Percentiles rank a stretch among this genome's conserved stretches.
These are phyloP conservation scores for Euphorbia pulcherrima DNA, from an alignment of 345 rosid genomes.

Conservation along the genomic window DNA sequence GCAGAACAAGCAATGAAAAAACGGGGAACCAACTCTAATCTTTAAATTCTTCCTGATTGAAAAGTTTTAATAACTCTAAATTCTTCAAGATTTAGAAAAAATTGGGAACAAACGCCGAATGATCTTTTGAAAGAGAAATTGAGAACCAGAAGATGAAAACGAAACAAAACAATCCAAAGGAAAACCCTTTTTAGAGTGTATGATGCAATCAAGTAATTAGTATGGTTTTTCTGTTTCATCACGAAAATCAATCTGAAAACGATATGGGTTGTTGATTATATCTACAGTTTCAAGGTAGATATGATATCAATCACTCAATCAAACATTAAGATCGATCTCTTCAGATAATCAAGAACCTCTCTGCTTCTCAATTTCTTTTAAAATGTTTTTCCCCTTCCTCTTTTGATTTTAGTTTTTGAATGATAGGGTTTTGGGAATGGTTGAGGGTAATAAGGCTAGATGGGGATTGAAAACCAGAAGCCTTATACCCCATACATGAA, in stretches of 20 bases:
- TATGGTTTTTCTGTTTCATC: too few relatives aligned
- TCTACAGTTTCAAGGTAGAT: background rate
- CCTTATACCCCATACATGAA: conserved; percentile 19
- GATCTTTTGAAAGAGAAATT: background rate
- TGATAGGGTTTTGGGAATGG: background rate
- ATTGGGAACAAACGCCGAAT: background rate
- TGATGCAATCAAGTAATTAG: too few relatives aligned
- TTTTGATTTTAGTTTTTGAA: background rate
- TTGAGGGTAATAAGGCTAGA: background rate
- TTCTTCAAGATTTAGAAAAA: too few relatives aligned
- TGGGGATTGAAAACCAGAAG: conserved; percentile 5
- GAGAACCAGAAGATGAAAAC: background rate
- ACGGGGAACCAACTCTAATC: too few relatives aligned
- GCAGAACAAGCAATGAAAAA: background rate
- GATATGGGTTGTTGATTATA: too few relatives aligned
- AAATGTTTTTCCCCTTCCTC: background rate
- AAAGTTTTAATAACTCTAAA: background rate
- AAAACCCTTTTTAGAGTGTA: too few relatives aligned
- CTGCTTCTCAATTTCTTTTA: background rate
- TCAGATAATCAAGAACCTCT: background rate
- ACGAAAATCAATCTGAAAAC: too few relatives aligned
- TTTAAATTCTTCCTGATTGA: too few relatives aligned
- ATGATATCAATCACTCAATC: background rate
- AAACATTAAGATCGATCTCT: background rate
- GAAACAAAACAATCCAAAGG: too few relatives aligned